Evolutionary conservation across 345 rosid genomes (phyloP).

Genomic region (Citrus unshiu): DNA sequence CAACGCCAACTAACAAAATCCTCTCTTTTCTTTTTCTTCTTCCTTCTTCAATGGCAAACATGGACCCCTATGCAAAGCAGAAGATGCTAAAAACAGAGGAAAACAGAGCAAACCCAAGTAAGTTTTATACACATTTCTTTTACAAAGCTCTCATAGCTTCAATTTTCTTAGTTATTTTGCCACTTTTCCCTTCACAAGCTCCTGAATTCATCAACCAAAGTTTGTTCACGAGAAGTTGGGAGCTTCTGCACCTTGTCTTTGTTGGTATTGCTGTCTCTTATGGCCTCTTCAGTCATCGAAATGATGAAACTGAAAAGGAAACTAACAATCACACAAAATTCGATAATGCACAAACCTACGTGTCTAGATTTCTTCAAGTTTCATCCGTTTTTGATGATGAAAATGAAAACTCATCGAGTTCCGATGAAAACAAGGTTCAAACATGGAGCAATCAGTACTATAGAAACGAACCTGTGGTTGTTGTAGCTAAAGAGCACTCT

Average conservation of each 20-base stretch:
- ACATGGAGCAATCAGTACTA: conserved; percentile 77
- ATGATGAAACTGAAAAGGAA: conserved; percentile 48
- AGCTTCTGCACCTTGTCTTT: conserved; percentile 83
- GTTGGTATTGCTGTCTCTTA: conserved; percentile 99
- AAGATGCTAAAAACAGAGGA: conserved; percentile 19
- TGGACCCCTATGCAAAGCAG: conserved; percentile 31
- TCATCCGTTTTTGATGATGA: conserved; percentile 89
- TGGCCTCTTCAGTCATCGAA: conserved; percentile 79
- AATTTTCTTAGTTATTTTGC: conserved; percentile 42
- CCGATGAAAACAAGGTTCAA: conserved; percentile 44
- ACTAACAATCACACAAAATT: conserved; percentile 31
- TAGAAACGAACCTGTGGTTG: conserved; percentile 54
- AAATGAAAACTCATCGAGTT: conserved; percentile 27
- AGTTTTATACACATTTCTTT: conserved; percentile 53
- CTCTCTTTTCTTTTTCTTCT: conserved; percentile 7
- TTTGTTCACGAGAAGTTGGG: conserved; percentile 62
- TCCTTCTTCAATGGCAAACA: conserved; percentile 62
- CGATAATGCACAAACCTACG: conserved; percentile 58
- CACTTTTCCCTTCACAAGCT: conserved; percentile 73
- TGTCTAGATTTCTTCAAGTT: conserved; percentile 76
- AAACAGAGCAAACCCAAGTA: conserved; percentile 41
- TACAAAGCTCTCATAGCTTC: conserved; percentile 58
- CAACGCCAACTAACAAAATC: conserved; percentile 5
- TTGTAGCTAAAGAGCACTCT: conserved; percentile 42
- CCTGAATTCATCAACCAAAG: conserved; percentile 83